Percentiles rank a stretch among this genome's conserved stretches.
Conservation (phyloP, 2,329 filamentous ascomycete species). For the Colletotrichum lini region DNA sequence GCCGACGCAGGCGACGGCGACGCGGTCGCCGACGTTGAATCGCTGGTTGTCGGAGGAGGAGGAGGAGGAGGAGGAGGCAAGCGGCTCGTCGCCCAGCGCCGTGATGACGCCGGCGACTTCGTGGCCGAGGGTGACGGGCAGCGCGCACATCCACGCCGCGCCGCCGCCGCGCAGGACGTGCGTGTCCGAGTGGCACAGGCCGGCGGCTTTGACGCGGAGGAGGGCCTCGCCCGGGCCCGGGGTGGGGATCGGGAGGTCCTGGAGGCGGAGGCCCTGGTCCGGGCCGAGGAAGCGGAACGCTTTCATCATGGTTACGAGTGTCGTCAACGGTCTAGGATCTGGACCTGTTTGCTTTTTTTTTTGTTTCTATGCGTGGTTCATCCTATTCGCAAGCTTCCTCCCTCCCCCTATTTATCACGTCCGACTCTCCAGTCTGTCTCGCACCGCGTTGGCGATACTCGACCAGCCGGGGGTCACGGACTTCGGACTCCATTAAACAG, state of each 20-base stretch:
- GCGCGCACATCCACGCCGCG: slow-evolving; percentile 35
- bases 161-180: slow-evolving; percentile 38
- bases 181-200: slow-evolving; percentile 38
- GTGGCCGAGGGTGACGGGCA: slow-evolving; percentile 28
- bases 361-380: too few species aligned
- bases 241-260: slow-evolving; percentile 15
- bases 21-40: slow-evolving; percentile 22
- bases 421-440: too few species aligned
- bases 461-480: too few species aligned
- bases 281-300: slow-evolving; percentile 31
- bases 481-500: too few species aligned
- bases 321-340: too few species aligned
- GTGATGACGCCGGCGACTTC: slow-evolving; percentile 29
- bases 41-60: neutral
- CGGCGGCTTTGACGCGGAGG: slow-evolving; percentile 27
- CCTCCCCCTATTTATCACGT: too few species aligned
- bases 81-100: neutral
- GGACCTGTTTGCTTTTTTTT: too few species aligned
- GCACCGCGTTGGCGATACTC: too few species aligned
- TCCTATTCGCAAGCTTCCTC: too few species aligned
- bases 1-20: slow-evolving; percentile 35
- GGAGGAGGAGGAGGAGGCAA: too few species aligned
- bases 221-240: slow-evolving; percentile 11
- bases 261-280: slow-evolving; percentile 20
- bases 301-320: slow-evolving; percentile 18